Percentiles rank a stretch among this genome's conserved stretches.
Evolutionary conservation across 768 basidiomycete species (phyloP).

Genomic region (Hericium rajendrae): DNA sequence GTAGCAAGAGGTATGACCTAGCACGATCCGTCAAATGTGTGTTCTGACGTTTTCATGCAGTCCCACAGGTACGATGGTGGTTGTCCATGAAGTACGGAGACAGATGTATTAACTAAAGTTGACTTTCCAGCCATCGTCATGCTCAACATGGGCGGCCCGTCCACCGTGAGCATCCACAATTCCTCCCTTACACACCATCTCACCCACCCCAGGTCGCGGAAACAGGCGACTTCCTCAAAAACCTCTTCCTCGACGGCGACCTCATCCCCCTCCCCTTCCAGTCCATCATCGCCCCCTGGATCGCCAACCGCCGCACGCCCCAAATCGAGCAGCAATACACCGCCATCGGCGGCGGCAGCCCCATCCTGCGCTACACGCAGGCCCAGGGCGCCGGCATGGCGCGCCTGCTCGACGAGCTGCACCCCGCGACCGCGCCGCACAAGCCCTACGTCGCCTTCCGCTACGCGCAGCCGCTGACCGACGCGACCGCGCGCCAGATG

Average conservation of each 20-base stretch:
- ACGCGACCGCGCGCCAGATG: conserved; percentile 75
- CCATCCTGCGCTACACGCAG: conserved; percentile 85
- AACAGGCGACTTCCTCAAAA: conserved; percentile 86
- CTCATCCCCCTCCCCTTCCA: conserved; percentile 95
- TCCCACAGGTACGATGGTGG: conserved; percentile 10
- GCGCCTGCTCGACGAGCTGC: conserved; percentile 85
- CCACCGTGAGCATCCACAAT: conserved; percentile 49
- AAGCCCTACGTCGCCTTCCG: conserved; percentile 95
- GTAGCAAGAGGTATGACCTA: conserved; percentile 9
- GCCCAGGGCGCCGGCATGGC: conserved; percentile 88
- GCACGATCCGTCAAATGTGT: neutral
- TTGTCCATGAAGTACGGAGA: neutral
- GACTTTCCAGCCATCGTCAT: conserved; percentile 67
- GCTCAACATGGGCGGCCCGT: conserved; percentile 99
- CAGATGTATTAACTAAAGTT: neutral
- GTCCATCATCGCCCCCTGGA: conserved; percentile 73
- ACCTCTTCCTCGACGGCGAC: conserved; percentile 86
- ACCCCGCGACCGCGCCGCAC: conserved; percentile 88
- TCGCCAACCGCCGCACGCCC: conserved; percentile 84
- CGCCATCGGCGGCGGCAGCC: conserved; percentile 94
- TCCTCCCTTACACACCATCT: neutral
- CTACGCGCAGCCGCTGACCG: conserved; percentile 83
- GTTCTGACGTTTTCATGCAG: conserved; percentile 4
- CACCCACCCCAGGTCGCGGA: conserved; percentile 59
- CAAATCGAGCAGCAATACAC: conserved; percentile 91